phyloP scores from a whole-genome alignment of 257 asterid species.

The Hygrophila difformis region DNA sequence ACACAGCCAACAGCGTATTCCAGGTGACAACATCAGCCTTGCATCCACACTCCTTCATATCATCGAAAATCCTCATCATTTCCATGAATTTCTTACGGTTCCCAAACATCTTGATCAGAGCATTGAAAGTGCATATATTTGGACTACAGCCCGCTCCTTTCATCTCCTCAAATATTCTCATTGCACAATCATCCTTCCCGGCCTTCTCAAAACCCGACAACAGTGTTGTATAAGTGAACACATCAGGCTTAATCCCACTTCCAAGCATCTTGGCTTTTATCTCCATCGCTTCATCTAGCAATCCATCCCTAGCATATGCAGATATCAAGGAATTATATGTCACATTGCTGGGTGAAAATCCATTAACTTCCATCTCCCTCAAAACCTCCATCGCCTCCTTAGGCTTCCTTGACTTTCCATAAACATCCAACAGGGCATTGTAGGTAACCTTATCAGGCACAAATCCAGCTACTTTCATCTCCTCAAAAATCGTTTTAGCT shows the following conservation, averaged over 20 bases:
- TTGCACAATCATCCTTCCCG: conserved; percentile 80
- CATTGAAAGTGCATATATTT: conserved; percentile 86
- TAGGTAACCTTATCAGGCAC: conserved; percentile 55
- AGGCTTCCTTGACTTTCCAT: conserved; percentile 75
- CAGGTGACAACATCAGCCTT: conserved; percentile 79
- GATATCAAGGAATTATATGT: conserved; percentile 76
- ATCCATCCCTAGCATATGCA: too few relatives aligned
- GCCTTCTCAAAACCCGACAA: conserved; percentile 93
- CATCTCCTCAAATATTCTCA: conserved; percentile 74
- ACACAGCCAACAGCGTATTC: conserved; percentile 91
- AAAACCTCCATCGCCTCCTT: conserved; percentile 80
- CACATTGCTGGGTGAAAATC: conserved; percentile 57
- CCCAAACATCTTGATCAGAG: conserved; percentile 83
- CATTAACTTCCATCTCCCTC: conserved; percentile 66
- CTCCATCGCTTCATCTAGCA: conserved; percentile 17
- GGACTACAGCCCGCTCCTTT: conserved; percentile 54
- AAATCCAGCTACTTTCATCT: conserved; percentile 49
- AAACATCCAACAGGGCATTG: conserved; percentile 40
- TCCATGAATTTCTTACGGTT: conserved; percentile 72
- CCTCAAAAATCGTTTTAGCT: conserved; percentile 68
- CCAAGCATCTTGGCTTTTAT: conserved; percentile 53
- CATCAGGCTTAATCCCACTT: conserved; percentile 80
- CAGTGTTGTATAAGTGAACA: conserved; percentile 79
- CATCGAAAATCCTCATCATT: conserved; percentile 85
- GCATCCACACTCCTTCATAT: conserved; percentile 67